These are phyloP conservation scores for Aspergillus sp. DNA, from an alignment of 2,329 filamentous ascomycete species.

Conservation along the genomic window DNA sequence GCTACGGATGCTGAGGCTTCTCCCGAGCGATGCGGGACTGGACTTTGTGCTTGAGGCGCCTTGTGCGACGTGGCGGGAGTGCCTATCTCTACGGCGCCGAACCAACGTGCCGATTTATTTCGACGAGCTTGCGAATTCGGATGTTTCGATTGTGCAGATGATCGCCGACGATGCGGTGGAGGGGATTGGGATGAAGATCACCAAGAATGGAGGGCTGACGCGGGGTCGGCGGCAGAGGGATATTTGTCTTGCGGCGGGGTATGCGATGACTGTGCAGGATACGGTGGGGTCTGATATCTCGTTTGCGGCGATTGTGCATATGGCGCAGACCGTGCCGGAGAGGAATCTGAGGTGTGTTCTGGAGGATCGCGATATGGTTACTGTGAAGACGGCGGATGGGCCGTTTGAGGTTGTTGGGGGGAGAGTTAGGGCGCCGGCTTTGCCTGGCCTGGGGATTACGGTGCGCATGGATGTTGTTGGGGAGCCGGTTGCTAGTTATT, in stretches of 20 bases:
- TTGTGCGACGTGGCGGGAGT: constrained; percentile 24
- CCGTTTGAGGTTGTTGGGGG: constrained; percentile 14
- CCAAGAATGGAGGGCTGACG: constrained; percentile 21
- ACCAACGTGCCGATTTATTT: constrained; percentile 24
- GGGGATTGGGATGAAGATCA: constrained; percentile 26
- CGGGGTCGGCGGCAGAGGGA: constrained; percentile 22
- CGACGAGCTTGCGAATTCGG: constrained; percentile 22
- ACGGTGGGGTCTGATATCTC: constrained; percentile 25
- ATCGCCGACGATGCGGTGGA: constrained; percentile 27
- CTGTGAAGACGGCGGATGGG: constrained; percentile 23
- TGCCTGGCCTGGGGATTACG: constrained; percentile 13
- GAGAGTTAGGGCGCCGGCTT: constrained; percentile 4
- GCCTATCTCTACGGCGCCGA: constrained; percentile 20
- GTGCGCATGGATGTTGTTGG: constrained; percentile 13
- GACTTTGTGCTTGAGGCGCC: constrained; percentile 28
- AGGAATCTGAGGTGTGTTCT: constrained; percentile 14
- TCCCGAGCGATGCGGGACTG: constrained; percentile 16
- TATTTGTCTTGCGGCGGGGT: constrained; percentile 23
- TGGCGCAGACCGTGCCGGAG: constrained; percentile 20
- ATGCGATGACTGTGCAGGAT: constrained; percentile 25
- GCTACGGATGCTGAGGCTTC: constrained; percentile 23
- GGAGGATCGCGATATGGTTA: constrained; percentile 20
- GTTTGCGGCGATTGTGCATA: constrained; percentile 27
- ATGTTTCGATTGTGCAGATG: constrained; percentile 18
- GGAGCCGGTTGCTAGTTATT: constrained; percentile 16